Evolutionary conservation across 805 yeast species (phyloP), one percentile per base, ranked within the genome.

Genomic region (Teunomyces lycoperdinae): DNA sequence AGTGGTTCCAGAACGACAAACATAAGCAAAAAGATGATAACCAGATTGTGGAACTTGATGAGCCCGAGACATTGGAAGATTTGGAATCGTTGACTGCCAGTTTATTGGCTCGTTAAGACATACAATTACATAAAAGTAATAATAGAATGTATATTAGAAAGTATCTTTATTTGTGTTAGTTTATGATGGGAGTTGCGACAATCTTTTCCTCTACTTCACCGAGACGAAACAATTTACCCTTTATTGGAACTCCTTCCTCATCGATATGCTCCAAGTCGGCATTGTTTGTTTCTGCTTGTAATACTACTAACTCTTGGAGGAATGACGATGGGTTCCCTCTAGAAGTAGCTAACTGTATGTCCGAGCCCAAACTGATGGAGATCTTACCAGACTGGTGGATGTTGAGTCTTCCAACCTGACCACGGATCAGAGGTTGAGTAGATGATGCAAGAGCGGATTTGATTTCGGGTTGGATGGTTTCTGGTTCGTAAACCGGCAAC

Each of bases 31-130:
- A 55, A 31, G 57, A 63, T 16, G 66, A 62, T 36, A 63, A 63
- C 8, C 58, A 63, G 8, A 70, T 86, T 42, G 71, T 87, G 50
- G 96, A 91, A 69, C 74, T 88, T 41, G 95, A 88, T 57, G 88
- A 84, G 58, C 97, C 97, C 11, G 87, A 89, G 59, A 87, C 96
- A 13, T 74, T 94, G 64, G 97, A 89, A 66, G 99, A 94, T 62
- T 78, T 94, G 67, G 99, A 94, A 74, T 90, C 95, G 43, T 79
- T 89, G 71, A 84, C 96, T 2, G 78, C 74, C 40, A 70, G 71
- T 55, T 74, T 80, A 60, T 62, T 78, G 33, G 59, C 51, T 17
- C 47, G 45, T 14, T 51, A 46, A 46, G 9, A 27, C 9, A 17
- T 11, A 36, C 29, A 8, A 14, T 7, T 32, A 32, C 32, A 30